These are phyloP conservation scores for Ascochyta pisi DNA, from an alignment of 2,329 filamentous ascomycete genomes.

Conservation along the genomic window DNA sequence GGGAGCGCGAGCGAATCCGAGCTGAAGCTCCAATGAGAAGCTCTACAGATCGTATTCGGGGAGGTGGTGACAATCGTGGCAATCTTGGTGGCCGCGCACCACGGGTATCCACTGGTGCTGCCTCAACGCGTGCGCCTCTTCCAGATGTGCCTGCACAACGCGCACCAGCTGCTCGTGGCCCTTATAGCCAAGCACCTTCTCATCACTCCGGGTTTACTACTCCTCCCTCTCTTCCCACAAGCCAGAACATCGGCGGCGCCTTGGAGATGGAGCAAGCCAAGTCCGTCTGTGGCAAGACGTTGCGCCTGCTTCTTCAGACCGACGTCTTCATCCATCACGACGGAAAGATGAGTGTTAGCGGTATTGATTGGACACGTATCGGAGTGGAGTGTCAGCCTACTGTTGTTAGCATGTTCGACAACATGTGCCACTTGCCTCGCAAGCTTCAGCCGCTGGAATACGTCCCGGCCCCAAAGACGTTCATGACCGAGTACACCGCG, in stretches of 20 bases:
- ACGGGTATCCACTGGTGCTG: background rate
- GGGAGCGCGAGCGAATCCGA: conserved; percentile 23
- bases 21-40: conserved; percentile 19
- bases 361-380: conserved; percentile 38
- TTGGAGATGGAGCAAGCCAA: conserved; percentile 39
- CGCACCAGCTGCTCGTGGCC: background rate
- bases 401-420: conserved; percentile 28
- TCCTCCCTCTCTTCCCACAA: background rate
- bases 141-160: background rate
- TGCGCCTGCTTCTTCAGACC: conserved; percentile 38
- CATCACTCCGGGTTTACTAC: background rate
- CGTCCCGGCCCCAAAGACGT: conserved; percentile 35
- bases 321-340: conserved; percentile 37
- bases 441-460: conserved; percentile 35
- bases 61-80: background rate
- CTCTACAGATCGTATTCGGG: conserved; percentile 3
- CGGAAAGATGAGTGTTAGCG: conserved; percentile 34
- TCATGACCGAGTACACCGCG: conserved; percentile 27
- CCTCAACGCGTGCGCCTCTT: background rate
- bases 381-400: conserved; percentile 27
- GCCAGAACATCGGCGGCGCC: conserved; percentile 17
- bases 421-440: conserved; percentile 38
- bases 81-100: background rate
- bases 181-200: background rate
- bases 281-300: conserved; percentile 28